Evolutionary conservation across 139 green algal genomes (phyloP), one percentile per base, ranked within the genome.

Genomic region (Chlamydomonas schloesseri): DNA sequence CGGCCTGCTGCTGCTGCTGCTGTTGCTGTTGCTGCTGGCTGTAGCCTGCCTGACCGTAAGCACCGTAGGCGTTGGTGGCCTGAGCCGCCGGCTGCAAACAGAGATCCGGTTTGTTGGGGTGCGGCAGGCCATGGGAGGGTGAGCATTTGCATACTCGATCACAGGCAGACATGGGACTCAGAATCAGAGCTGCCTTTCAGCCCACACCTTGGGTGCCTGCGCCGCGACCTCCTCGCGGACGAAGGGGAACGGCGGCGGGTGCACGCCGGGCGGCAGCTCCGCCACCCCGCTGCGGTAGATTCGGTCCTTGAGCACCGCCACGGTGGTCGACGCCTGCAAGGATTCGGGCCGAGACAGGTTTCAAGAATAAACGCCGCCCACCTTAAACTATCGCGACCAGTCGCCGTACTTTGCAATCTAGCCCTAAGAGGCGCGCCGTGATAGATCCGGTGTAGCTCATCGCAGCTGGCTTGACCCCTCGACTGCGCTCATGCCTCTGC

Each of bases 281-380:
- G 87, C 69, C 31, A 75, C 74, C 5, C 89, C 89, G 14, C 80
- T 91, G 74, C 93, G 93, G 89, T 95, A 97, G 82, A 99, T 96
- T 70, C 97, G 94, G 81, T 99, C 96, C 72, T 91, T 92, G 50
- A 99, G 92, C 29, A 94, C 88, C 20, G 94, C 92, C 67, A 96
- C 90, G 17, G 84, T 83, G 15, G 87, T 91, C 65, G 91, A 92
- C 5, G 94, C 93, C 79, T 85, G 78, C 23, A 50, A n/a, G n/a
- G n/a, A n/a, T n/a, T n/a, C n/a, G n/a, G n/a, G n/a, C n/a, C n/a
- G n/a, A n/a, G n/a, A n/a, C n/a, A n/a, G n/a, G n/a, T n/a, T n/a
- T n/a, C n/a, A n/a, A n/a, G n/a, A n/a, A n/a, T n/a, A n/a, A n/a
- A n/a, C n/a, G n/a, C n/a, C n/a, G n/a, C n/a, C n/a, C n/a, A n/a